Evolutionary conservation across 1,284 basidiomycete species (phyloP).

Genomic region (Entoloma clypeatum): DNA sequence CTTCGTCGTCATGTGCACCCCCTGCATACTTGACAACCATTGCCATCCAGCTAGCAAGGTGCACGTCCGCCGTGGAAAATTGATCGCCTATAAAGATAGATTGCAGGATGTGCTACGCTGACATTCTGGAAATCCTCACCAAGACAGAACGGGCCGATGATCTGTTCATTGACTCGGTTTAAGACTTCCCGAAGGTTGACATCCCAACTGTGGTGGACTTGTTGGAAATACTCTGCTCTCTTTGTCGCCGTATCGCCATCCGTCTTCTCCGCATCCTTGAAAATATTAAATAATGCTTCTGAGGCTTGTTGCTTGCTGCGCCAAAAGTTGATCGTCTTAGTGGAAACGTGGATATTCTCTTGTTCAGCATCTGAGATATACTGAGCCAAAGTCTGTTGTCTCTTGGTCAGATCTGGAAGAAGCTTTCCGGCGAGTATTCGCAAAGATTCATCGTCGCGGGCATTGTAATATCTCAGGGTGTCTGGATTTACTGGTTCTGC

Average conservation of each 20-base stretch:
- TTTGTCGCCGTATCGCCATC: slow-evolving; percentile 42
- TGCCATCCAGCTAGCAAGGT: slow-evolving; percentile 75
- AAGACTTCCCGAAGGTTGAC: slow-evolving; percentile 29
- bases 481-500: slow-evolving; percentile 52
- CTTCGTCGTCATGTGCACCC: slow-evolving; percentile 45
- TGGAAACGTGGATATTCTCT: slow-evolving; percentile 48
- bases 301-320: slow-evolving; percentile 45
- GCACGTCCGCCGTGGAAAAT: slow-evolving; percentile 76
- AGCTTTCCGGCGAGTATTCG: slow-evolving; percentile 35
- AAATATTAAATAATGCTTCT: slow-evolving; percentile 43
- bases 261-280: slow-evolving; percentile 41
- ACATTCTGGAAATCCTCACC: slow-evolving; percentile 45
- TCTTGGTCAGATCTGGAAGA: slow-evolving; percentile 45
- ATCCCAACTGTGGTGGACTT: slow-evolving; percentile 36
- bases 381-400: slow-evolving; percentile 48
- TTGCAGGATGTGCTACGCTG: slow-evolving; percentile 27
- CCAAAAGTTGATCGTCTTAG: slow-evolving; percentile 61
- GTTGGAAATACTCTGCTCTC: slow-evolving; percentile 49
- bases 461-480: slow-evolving; percentile 46
- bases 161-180: slow-evolving; percentile 46
- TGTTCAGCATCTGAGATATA: slow-evolving; percentile 51
- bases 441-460: slow-evolving; percentile 46
- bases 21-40: slow-evolving; percentile 58
- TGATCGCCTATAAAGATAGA: slow-evolving; percentile 58
- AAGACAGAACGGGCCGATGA: slow-evolving; percentile 69